These are phyloP conservation scores for Metschnikowia kunwiensis DNA, from an alignment of 805 yeast species.

Conservation along the genomic window DNA sequence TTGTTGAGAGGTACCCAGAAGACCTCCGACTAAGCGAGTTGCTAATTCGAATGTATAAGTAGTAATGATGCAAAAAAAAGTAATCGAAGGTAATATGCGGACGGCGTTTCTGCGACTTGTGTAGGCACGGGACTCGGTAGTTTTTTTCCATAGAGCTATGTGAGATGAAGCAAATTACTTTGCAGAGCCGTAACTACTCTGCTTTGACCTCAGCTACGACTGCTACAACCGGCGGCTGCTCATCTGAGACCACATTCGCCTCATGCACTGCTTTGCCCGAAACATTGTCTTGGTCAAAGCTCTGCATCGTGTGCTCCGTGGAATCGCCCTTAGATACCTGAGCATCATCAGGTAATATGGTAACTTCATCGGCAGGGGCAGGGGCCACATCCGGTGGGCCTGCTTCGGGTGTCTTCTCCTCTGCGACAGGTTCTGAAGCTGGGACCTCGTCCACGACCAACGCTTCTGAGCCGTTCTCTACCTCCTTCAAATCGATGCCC, in stretches of 20 bases:
- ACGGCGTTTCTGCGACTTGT: neutral
- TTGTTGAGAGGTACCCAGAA: constrained; percentile 99
- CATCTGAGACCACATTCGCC: neutral
- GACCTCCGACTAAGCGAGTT: constrained; percentile 43
- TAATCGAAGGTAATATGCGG: constrained; percentile 8
- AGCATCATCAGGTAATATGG: neutral
- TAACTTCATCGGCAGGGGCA: neutral
- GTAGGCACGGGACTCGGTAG: neutral
- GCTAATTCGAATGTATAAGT: constrained; percentile 18
- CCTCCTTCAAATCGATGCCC: no score
- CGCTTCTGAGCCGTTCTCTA: no score
- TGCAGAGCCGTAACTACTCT: neutral
- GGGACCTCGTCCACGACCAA: no score
- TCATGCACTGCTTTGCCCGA: constrained; percentile 6
- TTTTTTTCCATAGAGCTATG: constrained; percentile 1
- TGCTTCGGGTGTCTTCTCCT: no score
- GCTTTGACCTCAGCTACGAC: neutral
- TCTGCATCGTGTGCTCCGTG: constrained; percentile 1
- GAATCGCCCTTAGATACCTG: constrained; percentile 2
- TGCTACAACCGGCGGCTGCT: no score
- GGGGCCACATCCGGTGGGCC: neutral
- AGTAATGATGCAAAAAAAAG: constrained; percentile 18
- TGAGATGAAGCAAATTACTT: neutral
- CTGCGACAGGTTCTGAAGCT: no score
- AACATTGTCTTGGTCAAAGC: constrained; percentile 7